Base-by-base conservation (phyloP, 176 grass and related monocot species). In the Zea luxurians region DNA sequence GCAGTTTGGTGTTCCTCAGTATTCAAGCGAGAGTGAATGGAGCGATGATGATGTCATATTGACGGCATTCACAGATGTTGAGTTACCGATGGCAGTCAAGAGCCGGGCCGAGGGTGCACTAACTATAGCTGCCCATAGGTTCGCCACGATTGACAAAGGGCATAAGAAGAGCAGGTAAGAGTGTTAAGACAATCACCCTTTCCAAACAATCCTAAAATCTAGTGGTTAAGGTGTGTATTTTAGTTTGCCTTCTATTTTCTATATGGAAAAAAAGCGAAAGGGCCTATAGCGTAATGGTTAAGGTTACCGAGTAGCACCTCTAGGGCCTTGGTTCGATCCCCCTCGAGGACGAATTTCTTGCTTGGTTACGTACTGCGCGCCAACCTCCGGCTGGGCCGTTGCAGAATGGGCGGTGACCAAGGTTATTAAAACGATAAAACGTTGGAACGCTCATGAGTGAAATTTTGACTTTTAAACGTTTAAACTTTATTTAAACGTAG, bases 21-120 rank as follows among this genome's bases (percentile, higher is more conserved):
- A 81, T 79, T 88, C 89, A 61, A 90, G 84, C 60, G 89, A 96
- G 73, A 89, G 89, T 58, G 90, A 96, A 6, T 91, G 90, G 77
- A 92, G 87, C 58, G 90, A 92, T 41, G 78, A 83, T 4, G 93
- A 96, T n/a, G 43, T 84, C 37, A 37, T 90, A 75, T 46, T 92
- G 36, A 77, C 87, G 20, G 68, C 80, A 61, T 83, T 68, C 11
- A 74, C 68, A 27, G 89, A 92, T 50, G 64, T 92, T 55, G 93
- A 96, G 60, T 73, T 92, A 59, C 90, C 87, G 2, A 34, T 80
- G 8, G 74, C 38, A 13, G 80, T 81, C 37, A 86, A 90, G 60
- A 83, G 75, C 40, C 66, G 44, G 8, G 60, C 85, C 50, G 90
- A 92, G 84, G 82, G 79, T n/a, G 85, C 90, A 4, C 71, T 96